Base-by-base conservation (phyloP, 2,329 filamentous ascomycete species). In the Cladosporium halotolerans region DNA sequence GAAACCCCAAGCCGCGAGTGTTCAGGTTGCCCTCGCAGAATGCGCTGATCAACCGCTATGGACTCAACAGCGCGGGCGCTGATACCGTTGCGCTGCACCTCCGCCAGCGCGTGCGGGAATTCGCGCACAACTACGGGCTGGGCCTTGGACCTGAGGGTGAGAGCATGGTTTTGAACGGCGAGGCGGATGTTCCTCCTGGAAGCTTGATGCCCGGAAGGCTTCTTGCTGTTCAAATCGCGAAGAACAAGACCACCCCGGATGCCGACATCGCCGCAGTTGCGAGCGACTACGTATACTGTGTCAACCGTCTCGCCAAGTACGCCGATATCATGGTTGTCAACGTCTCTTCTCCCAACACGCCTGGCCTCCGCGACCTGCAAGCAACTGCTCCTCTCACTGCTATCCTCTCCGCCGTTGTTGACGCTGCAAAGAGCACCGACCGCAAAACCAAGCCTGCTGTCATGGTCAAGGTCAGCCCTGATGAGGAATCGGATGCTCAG, bases 291-390 rank as follows among this genome's bases (percentile, higher is more conserved):
- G 87, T 93, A n/a, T 88, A 87, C 70, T 96, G 92, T 63, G 91
- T 96, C 3, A 78, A 86, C 52, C 79, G 84, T 43, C 75, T 99
- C 36, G 93, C 86, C 3, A 85, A 80, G 47, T 99, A 96, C 67
- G 90, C 93, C 9, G 93, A 99, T 65, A 86, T 99, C 34, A 75
- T 99, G n/a, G 92, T 97, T 7, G 93, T 99, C 66, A 99, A 99
- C 64, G 93, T 99, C 46, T 96, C 90, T 65, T 95, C 88, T 62
- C 93, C 93, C 19, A 99, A 99, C 73, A 97, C 92, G 0, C 92
- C 92, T 0, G 92, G 93, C 0, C 79, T 97, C 45, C 83, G 93
- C 19, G 86, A 89, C 53, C 76, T 99, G 36, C 93, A 99, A 72
- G 87, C 88, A 2, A 81, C 85, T 0, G 89, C 87, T 59, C 92